Conservation (phyloP, 371 early-diverging fungal genomes). For the Mucor piriformis region DNA sequence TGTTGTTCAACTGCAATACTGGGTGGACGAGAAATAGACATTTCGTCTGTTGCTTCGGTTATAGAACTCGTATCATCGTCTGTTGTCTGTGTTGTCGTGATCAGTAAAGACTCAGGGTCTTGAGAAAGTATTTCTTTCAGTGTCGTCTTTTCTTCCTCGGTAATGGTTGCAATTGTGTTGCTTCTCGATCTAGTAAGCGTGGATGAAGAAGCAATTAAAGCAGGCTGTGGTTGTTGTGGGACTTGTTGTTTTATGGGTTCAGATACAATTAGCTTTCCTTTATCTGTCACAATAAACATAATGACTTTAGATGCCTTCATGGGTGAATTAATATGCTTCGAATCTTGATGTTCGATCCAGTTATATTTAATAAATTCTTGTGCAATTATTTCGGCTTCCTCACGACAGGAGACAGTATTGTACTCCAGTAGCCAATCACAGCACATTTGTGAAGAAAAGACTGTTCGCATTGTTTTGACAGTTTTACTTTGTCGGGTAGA, state of each 20-base stretch:
- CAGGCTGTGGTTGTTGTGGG: slow-evolving; percentile 16
- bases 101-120: slow-evolving; percentile 19
- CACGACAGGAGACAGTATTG: slow-evolving; percentile 61
- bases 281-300: slow-evolving; percentile 29
- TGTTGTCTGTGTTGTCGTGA: slow-evolving; percentile 11
- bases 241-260: slow-evolving; percentile 20
- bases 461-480: slow-evolving; percentile 37
- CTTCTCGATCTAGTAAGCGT: neutral
- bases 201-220: neutral
- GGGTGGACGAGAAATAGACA: slow-evolving; percentile 8
- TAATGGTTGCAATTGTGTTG: slow-evolving; percentile 6
- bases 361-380: slow-evolving; percentile 56
- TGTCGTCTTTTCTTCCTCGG: slow-evolving; percentile 16
- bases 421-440: slow-evolving; percentile 69
- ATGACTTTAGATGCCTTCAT: slow-evolving; percentile 26
- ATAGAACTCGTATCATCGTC: slow-evolving; percentile 9
- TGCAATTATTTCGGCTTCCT: slow-evolving; percentile 62
- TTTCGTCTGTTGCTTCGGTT: neutral
- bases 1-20: slow-evolving; percentile 17
- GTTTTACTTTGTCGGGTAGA: slow-evolving; percentile 19
- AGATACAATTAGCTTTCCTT: slow-evolving; percentile 24
- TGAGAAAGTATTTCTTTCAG: slow-evolving; percentile 23
- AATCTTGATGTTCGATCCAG: slow-evolving; percentile 57
- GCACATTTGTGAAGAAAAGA: slow-evolving; percentile 47
- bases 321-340: slow-evolving; percentile 12